These are phyloP conservation scores for Yarrowia sp. DNA, from an alignment of 805 yeast genomes.

Conservation along the genomic window DNA sequence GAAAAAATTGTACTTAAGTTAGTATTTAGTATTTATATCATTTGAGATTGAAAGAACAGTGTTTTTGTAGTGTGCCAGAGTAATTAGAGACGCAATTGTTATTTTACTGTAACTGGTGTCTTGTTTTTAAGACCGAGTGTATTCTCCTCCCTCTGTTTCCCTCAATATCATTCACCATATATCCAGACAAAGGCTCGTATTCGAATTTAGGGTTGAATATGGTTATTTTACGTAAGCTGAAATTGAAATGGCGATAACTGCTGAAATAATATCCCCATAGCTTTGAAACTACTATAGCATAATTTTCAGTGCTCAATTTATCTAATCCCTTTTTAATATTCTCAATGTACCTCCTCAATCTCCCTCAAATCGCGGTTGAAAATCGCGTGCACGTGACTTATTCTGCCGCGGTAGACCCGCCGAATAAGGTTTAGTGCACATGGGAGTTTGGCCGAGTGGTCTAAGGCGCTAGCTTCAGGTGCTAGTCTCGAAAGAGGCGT, in stretches of 20 bases:
- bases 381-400: background rate
- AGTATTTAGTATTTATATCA: constrained; percentile 26
- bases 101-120: no score
- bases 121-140: no score
- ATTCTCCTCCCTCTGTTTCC: background rate
- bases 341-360: background rate
- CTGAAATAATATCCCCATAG: background rate
- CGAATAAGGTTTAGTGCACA: background rate
- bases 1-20: constrained; percentile 4
- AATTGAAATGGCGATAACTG: background rate
- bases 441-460: constrained; percentile 24
- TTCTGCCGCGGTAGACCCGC: background rate
- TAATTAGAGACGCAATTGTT: no score
- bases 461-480: constrained; percentile 25
- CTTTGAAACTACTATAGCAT: background rate
- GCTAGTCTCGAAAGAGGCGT: constrained; percentile 29
- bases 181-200: background rate
- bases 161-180: no score
- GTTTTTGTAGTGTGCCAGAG: background rate
- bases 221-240: background rate
- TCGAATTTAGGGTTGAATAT: background rate
- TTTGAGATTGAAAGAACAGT: background rate
- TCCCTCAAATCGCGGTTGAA: background rate
- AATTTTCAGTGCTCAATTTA: no score
- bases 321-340: no score